These are phyloP conservation scores for Hymenochaete sp. DNA, from an alignment of 1,284 basidiomycete species.

Conservation along the genomic window DNA sequence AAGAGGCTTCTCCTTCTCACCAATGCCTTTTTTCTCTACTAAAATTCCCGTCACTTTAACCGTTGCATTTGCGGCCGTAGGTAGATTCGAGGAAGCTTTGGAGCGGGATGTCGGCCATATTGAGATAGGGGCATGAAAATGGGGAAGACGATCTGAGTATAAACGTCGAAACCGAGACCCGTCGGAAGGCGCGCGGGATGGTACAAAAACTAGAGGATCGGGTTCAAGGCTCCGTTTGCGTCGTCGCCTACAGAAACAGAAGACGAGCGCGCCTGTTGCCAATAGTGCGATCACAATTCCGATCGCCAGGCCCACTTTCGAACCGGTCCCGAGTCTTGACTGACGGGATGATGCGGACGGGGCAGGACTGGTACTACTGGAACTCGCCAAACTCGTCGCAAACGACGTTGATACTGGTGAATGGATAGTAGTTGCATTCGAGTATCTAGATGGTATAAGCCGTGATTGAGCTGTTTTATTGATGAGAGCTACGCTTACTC, in stretches of 20 bases:
- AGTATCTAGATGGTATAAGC: background rate
- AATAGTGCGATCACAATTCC: background rate
- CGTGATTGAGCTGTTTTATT: no score
- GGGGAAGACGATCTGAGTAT: slow-evolving; percentile 9
- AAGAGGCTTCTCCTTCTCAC: background rate
- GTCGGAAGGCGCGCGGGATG: background rate
- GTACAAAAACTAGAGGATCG: slow-evolving; percentile 8
- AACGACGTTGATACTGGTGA: background rate
- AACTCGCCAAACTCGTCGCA: no score
- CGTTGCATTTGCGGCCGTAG: background rate
- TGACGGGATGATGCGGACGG: background rate
- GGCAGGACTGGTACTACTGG: background rate
- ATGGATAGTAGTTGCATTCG: background rate
- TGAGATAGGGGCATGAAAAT: slow-evolving; percentile 6
- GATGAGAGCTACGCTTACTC: background rate
- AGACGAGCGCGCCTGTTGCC: background rate
- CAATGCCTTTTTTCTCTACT: slow-evolving; percentile 1
- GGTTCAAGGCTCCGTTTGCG: background rate
- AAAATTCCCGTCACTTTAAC: background rate
- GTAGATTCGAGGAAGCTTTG: background rate
- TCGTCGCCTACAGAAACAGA: background rate
- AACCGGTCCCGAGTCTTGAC: background rate
- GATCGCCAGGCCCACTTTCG: background rate
- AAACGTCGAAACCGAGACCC: slow-evolving; percentile 7
- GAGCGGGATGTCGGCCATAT: slow-evolving; percentile 5